Conservation (phyloP, 164 flowering plant genomes). For the Liquidambar formosana region DNA sequence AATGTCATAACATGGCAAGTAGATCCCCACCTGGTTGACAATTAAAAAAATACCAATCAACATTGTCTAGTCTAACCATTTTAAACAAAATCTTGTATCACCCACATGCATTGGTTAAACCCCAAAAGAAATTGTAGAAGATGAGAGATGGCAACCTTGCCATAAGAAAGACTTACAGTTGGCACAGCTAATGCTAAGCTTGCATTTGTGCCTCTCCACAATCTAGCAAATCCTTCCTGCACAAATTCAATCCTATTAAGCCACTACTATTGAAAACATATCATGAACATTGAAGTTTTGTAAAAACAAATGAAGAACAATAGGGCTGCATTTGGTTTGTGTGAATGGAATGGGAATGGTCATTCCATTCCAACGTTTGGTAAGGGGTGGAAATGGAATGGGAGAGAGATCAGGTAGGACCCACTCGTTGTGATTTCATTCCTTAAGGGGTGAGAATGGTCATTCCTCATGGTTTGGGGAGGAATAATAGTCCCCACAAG, state of each 20-base stretch:
- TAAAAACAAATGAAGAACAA: no score
- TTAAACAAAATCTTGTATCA: neutral
- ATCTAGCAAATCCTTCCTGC: constrained; percentile 67
- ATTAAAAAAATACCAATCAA: neutral
- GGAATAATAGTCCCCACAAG: no score
- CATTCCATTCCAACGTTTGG: no score
- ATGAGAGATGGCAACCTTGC: neutral
- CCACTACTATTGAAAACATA: neutral
- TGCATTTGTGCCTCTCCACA: constrained; percentile 82
- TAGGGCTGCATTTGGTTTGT: no score
- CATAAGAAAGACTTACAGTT: constrained; percentile 40
- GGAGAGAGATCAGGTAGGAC: no score
- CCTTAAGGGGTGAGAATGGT: no score
- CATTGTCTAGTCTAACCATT: neutral
- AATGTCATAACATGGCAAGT: constrained; percentile 89
- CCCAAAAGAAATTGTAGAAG: neutral
- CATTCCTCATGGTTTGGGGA: no score
- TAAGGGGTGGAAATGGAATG: no score
- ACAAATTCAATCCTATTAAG: constrained; percentile 22
- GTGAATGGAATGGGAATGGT: no score
- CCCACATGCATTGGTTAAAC: neutral
- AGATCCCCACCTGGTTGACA: constrained; percentile 82
- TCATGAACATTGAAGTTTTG: no score
- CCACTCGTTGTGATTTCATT: no score
- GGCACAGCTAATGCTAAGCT: constrained; percentile 71